Conservation (phyloP, 176 grass and related monocot species). For the Eleusine coracana region DNA sequence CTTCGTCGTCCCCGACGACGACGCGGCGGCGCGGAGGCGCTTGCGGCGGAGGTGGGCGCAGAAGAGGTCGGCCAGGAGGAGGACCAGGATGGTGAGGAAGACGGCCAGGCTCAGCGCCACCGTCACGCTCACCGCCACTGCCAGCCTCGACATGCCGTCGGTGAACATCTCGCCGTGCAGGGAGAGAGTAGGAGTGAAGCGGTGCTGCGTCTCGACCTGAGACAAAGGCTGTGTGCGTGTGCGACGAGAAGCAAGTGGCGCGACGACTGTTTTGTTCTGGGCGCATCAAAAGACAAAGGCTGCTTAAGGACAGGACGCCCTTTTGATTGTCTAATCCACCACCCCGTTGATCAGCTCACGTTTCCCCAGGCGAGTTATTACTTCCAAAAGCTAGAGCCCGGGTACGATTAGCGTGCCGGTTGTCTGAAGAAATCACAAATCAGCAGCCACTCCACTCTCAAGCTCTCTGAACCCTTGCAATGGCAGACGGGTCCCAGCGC, state of each 20-base stretch:
- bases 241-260: neutral
- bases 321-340: slow-evolving; percentile 14
- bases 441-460: neutral
- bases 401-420: slow-evolving; percentile 7
- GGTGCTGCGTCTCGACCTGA: neutral
- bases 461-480: neutral
- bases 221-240: neutral
- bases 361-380: neutral
- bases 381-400: slow-evolving; percentile 49
- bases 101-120: slow-evolving; percentile 53
- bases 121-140: slow-evolving; percentile 47
- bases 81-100: slow-evolving; percentile 55
- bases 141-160: slow-evolving; percentile 52
- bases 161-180: slow-evolving; percentile 32
- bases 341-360: slow-evolving; percentile 36
- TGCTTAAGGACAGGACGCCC: slow-evolving; percentile 39
- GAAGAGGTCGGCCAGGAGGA: slow-evolving; percentile 63
- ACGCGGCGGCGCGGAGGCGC: slow-evolving; percentile 15
- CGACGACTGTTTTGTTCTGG: slow-evolving; percentile 11
- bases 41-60: slow-evolving; percentile 49
- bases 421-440: slow-evolving; percentile 21
- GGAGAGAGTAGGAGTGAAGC: neutral
- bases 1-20: slow-evolving; percentile 28
- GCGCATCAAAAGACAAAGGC: slow-evolving; percentile 31
- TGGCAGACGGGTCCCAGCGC: neutral